phyloP scores from a whole-genome alignment of 2,329 filamentous ascomycete species.

The Triangularia setosa region DNA sequence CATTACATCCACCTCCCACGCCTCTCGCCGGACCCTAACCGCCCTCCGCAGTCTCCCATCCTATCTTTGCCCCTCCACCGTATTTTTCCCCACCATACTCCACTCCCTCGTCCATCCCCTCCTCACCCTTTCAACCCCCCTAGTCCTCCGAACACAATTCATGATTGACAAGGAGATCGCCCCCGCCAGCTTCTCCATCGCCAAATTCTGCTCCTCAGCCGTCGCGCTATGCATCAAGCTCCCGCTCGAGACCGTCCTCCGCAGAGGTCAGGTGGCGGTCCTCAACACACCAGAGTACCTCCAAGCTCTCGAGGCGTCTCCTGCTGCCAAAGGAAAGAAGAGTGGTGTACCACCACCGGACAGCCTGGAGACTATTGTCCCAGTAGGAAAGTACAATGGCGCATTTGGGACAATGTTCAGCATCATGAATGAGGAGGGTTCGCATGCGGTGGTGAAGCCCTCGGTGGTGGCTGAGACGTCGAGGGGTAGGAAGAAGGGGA shows the following conservation, averaged over 20 bases:
- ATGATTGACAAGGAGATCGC: constrained; percentile 77
- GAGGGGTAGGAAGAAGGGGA: constrained; percentile 22
- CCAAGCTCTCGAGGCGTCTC: constrained; percentile 40
- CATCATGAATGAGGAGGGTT: constrained; percentile 80
- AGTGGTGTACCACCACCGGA: constrained; percentile 7
- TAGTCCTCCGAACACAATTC: constrained; percentile 81
- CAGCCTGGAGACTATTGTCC: constrained; percentile 68
- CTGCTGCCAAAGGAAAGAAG: constrained; percentile 1
- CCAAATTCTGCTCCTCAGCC: constrained; percentile 75
- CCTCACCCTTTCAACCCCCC: constrained; percentile 75
- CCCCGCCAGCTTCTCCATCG: constrained; percentile 75
- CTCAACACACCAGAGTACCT: constrained; percentile 53
- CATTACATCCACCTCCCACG: constrained; percentile 71
- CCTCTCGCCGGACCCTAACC: constrained; percentile 72
- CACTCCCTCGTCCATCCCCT: constrained; percentile 82
- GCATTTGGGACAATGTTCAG: constrained; percentile 87
- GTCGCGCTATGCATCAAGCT: constrained; percentile 81
- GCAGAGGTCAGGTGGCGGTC: constrained; percentile 78
- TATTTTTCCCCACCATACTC: constrained; percentile 80
- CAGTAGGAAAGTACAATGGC: constrained; percentile 77
- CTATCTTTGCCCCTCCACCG: constrained; percentile 64
- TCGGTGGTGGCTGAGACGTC: constrained; percentile 29
- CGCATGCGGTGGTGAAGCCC: constrained; percentile 41
- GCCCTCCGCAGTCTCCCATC: constrained; percentile 76
- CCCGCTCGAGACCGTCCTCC: constrained; percentile 85